Evolutionary conservation across 495 filamentous ascomycete genomes (phyloP), one percentile per base, ranked within the genome.

Genomic region (Aspergillus bridgeri): DNA sequence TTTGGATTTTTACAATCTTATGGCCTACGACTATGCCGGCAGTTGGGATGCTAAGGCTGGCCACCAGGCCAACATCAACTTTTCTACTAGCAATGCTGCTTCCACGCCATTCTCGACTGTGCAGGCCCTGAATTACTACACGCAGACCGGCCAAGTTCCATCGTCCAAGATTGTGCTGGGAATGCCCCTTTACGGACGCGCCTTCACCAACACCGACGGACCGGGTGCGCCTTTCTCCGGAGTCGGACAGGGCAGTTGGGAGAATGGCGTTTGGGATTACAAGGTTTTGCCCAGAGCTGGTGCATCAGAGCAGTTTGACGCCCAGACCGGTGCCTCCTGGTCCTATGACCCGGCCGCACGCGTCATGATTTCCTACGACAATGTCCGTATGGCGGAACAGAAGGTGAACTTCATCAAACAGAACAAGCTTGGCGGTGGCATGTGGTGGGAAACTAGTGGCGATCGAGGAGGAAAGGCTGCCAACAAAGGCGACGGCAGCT

Each of bases 371-470:
- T 82, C 81, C 27, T 97, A 92, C 67, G 93, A 97, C 59, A 88
- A 78, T 19, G 75, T 84, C 5, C 71, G 73, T 18, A 82, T 85
- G 60, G 84, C 79, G 3, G 65, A 73, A 21, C 58, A 69, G 52
- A 97, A 97, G 73, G 82, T 81, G 9, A 63, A 77, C 25, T 97
- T 86, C 59, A 81, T 96, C 51, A 72, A 73, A 59, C 53, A 79
- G 11, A 79, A 79, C 27, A 77, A 80, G 27, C 80, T 96, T 6
- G 92, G 89, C 22, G 92, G 94, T 15, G 89, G 83, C 0, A 95
- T 97, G 85, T 98, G 90, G 83, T 98, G 93, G 94, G 93, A 97
- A 75, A 86, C 84, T 33, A 91, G 86, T 65, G 88, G 86, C 51
- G 93, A 97, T 66, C 86, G 81, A 66, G 76, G 73, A 33, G 75